Base-by-base conservation (phyloP, 345 rosid species). In the Noccaea bulbosa region DNA sequence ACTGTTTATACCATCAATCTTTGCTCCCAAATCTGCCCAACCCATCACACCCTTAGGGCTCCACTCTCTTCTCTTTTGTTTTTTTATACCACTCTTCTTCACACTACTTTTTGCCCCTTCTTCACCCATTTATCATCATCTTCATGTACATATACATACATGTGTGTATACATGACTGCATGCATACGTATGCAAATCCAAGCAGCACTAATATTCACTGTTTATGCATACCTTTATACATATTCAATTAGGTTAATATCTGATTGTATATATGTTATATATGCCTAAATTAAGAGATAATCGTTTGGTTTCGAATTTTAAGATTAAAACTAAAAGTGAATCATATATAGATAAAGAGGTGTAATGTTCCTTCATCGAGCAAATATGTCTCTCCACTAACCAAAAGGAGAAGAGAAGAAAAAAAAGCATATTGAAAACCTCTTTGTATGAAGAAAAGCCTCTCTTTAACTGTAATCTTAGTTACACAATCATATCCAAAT, bases 1-100 rank as follows among this genome's bases (percentile, higher is more conserved):
- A 75, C 65, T 75, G 74, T 69, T 69, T 66, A 69, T 62, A 62
- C 53, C 75, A 69, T 75, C 74, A 69, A 69, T 69, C 79, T 69
- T 75, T 69, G 79, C 71, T 75, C 79, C 79, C 79, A 75, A 75
- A 75, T 75, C 74, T 75, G 79, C 74, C 74, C 79, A 75, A 75
- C 79, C 78, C 75, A 75, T 75, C 79, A 75, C 79, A 62, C 79
- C 65, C 79, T 69, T 75, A 69, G 79, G 79, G 79, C 79, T 75
- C 79, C 79, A 75, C 79, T 69, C 74, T 69, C 75, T 69, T 55
- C 65, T 54, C 74, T 69, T 69, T 69, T 69, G 53, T 69, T 43
- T 75, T 64, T 75, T 49, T 24, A 11, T 51, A 57, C 66, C 55
- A 41, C 62, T 67, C 62, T 66, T 67, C 72, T 65, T 66, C 67